phyloP scores from a whole-genome alignment of 2,329 filamentous ascomycete species.

The Colletotrichum coccodes region DNA sequence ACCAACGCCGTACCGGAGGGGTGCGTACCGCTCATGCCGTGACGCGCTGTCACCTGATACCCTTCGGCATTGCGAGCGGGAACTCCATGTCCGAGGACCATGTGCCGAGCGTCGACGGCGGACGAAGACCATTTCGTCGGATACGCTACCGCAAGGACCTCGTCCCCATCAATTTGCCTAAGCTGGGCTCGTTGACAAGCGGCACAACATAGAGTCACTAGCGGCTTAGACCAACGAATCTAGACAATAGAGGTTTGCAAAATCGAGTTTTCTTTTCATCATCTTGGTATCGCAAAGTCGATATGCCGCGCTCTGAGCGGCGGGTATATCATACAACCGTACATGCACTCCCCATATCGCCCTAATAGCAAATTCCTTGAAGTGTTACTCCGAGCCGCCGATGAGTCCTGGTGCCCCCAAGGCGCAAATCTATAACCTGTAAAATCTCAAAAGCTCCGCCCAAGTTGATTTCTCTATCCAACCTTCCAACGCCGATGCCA shows the following conservation, averaged over 20 bases:
- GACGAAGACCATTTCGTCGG: neutral
- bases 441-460: conserved; percentile 3
- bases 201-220: no score
- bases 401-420: conserved; percentile 27
- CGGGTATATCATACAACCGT: conserved; percentile 24
- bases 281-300: conserved; percentile 3
- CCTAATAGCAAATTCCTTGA: conserved; percentile 1
- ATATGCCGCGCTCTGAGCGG: conserved; percentile 19
- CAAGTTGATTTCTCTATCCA: neutral
- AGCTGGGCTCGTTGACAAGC: no score
- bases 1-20: neutral
- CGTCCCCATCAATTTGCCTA: no score
- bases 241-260: no score
- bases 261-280: neutral
- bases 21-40: neutral
- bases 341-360: neutral
- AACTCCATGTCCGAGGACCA: no score
- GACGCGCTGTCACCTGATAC: neutral
- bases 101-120: neutral
- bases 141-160: no score
- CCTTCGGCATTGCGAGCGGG: neutral
- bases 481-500: conserved; percentile 22
- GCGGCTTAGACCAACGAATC: no score
- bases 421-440: conserved; percentile 17
- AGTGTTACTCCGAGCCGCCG: conserved; percentile 3